phyloP scores from a whole-genome alignment of 768 basidiomycete genomes.

The Auricularia sp. region DNA sequence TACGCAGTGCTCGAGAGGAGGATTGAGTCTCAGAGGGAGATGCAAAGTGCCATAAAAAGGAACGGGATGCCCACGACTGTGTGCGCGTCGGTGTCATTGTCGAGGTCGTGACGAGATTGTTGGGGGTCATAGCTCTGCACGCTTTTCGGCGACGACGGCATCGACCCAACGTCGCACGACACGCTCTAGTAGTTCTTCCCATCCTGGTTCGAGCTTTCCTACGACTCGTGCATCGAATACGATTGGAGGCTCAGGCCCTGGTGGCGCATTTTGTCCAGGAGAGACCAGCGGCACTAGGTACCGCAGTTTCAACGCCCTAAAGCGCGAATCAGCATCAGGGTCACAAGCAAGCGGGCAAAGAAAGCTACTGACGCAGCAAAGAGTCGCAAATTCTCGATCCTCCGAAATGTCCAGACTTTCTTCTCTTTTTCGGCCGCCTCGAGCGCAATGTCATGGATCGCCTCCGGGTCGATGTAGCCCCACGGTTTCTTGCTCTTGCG shows the following conservation, averaged over 20 bases:
- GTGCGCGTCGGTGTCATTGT: too few relatives aligned
- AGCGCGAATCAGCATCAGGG: slow-evolving; percentile 15
- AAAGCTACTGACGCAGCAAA: slow-evolving; percentile 64
- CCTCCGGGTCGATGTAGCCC: slow-evolving; percentile 72
- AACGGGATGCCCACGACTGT: too few relatives aligned
- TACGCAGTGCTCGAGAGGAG: too few relatives aligned
- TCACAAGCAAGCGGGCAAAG: background rate
- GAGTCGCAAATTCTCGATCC: slow-evolving; percentile 75
- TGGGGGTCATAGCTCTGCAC: slow-evolving; percentile 13
- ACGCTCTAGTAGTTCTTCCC: slow-evolving; percentile 69
- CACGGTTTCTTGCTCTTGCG: slow-evolving; percentile 74
- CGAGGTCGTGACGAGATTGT: too few relatives aligned
- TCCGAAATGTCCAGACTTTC: slow-evolving; percentile 67
- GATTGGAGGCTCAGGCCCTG: slow-evolving; percentile 35
- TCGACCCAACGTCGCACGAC: slow-evolving; percentile 56
- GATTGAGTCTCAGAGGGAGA: background rate
- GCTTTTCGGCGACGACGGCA: slow-evolving; percentile 55
- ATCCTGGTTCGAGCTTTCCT: slow-evolving; percentile 64
- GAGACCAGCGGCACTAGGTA: slow-evolving; percentile 63
- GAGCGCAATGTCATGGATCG: slow-evolving; percentile 68
- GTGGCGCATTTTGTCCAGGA: slow-evolving; percentile 30
- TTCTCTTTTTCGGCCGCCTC: slow-evolving; percentile 48
- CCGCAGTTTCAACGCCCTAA: slow-evolving; percentile 66
- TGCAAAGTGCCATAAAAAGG: too few relatives aligned
- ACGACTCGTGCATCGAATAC: slow-evolving; percentile 65